Evolutionary conservation across 1,139 yeast genomes (phyloP), one percentile per base, ranked within the genome.

Genomic region (Wickerhamiella pararugosa): DNA sequence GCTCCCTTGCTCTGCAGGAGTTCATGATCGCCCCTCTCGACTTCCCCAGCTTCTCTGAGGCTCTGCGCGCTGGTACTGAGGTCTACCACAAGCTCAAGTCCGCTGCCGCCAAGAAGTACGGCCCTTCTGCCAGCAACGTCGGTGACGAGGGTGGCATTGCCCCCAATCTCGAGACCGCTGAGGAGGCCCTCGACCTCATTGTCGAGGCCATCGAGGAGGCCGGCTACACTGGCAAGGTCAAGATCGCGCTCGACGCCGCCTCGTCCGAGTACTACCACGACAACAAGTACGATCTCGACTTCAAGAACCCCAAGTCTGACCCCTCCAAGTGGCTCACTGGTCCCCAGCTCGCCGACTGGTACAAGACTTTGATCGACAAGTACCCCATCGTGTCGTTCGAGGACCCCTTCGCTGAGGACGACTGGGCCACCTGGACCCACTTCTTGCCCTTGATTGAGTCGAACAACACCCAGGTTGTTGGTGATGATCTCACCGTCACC

Each of bases 101-200:
- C 52, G 71, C 81, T 59, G 79, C 96, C 65, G 82, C 82, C 77
- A 76, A 81, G 76, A 73, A 70, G 66, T 87, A 86, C 76, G 97
- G 97, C 64, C 79, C 81, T 63, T 79, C 93, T 51, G 97, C 97
- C 60, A 96, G 94, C 70, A 87, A 87, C 72, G 96, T 87, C 63
- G 97, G 97, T 76, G 97, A 87, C 69, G 96, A 87, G 75, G 96
- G 97, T 78, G 97, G 97, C 75, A 94, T 87, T 73, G 96, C 96
- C 59, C 97, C 97, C 66, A 82, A 83, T 69, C 77, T 87, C 58
- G 73, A 79, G 53, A 75, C 94, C 57, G 86, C 97, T 62, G 82
- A 76, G 66, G 96, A 87, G 74, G 96, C 96, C 56, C 73, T 87
- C 57, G 94, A 86, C 70, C 79, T 87, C 66, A 83, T 87, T 65